Percentiles rank a stretch among this genome's conserved stretches.
Conservation (phyloP, 2,329 filamentous ascomycete genomes). For the Verruconis gallopava region DNA sequence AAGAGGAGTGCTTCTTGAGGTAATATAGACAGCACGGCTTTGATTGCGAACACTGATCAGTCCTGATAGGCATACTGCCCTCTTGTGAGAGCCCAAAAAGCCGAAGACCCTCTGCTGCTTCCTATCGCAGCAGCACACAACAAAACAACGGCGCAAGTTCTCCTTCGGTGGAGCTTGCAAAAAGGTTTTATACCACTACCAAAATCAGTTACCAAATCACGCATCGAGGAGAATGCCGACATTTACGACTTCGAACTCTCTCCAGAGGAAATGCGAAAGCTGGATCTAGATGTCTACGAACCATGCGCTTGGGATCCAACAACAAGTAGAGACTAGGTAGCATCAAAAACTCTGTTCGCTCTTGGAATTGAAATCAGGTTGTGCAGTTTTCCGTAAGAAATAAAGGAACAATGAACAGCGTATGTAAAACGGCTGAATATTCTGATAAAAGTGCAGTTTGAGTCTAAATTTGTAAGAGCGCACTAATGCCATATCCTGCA, state of each 20-base stretch:
- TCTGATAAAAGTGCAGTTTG: too few species aligned
- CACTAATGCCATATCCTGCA: too few species aligned
- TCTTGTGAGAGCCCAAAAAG: slow-evolving; percentile 31
- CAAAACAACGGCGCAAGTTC: slow-evolving; percentile 45
- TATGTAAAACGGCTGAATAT: too few species aligned
- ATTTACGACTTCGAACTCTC: slow-evolving; percentile 49
- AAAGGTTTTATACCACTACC: slow-evolving; percentile 50
- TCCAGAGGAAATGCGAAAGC: slow-evolving; percentile 42
- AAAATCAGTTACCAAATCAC: slow-evolving; percentile 45
- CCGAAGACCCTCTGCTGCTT: slow-evolving; percentile 40
- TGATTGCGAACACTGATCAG: too few species aligned
- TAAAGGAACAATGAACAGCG: too few species aligned
- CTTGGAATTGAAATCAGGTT: too few species aligned
- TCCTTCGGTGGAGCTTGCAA: slow-evolving; percentile 49
- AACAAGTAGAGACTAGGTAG: slow-evolving; percentile 24
- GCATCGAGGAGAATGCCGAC: slow-evolving; percentile 48
- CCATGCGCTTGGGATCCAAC: slow-evolving; percentile 49
- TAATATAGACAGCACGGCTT: too few species aligned
- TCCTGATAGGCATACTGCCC: slow-evolving; percentile 33
- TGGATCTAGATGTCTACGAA: slow-evolving; percentile 43
- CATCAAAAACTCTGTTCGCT: too few species aligned
- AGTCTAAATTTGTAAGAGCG: too few species aligned
- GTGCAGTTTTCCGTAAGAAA: too few species aligned
- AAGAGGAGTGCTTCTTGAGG: slow-evolving; percentile 32
- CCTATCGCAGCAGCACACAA: slow-evolving; percentile 41